Evolutionary conservation across 805 yeast genomes (phyloP).

Genomic region (Candida insectorum): DNA sequence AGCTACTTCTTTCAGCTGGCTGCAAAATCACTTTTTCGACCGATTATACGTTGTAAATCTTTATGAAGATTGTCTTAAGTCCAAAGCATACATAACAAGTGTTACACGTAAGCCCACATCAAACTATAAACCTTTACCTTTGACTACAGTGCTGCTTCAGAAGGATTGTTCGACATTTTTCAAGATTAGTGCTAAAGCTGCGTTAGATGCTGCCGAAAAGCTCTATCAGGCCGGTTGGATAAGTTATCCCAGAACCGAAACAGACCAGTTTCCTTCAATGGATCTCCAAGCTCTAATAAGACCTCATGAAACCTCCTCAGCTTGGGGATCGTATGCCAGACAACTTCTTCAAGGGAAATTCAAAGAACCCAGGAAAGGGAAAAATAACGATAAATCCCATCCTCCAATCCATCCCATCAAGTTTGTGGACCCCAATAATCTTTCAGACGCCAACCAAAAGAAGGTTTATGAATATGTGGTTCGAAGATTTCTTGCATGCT

Average conservation of each 20-base stretch:
- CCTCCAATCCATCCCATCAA: conserved; percentile 94
- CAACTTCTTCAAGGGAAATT: conserved; percentile 41
- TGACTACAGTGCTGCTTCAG: conserved; percentile 92
- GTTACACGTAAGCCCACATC: conserved; percentile 61
- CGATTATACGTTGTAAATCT: conserved; percentile 57
- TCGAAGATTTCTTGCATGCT: conserved; percentile 84
- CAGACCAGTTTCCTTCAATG: conserved; percentile 84
- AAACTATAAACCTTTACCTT: conserved; percentile 81
- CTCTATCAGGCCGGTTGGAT: conserved; percentile 82
- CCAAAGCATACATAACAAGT: conserved; percentile 48
- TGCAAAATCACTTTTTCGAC: conserved; percentile 69
- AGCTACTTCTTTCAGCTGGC: conserved; percentile 57
- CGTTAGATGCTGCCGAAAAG: conserved; percentile 76
- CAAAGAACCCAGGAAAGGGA: conserved; percentile 73
- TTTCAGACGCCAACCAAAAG: conserved; percentile 44
- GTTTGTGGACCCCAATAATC: conserved; percentile 30
- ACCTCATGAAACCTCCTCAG: conserved; percentile 52
- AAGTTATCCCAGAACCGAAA: conserved; percentile 97
- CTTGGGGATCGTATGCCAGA: conserved; percentile 75
- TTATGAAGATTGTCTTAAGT: conserved; percentile 64
- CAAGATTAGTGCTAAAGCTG: conserved; percentile 74
- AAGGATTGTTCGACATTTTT: conserved; percentile 76
- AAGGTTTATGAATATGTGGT: conserved; percentile 84
- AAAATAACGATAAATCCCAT: conserved; percentile 90
- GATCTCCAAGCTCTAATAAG: conserved; percentile 59